These are phyloP conservation scores for Aquilaria yunnanensis DNA, from an alignment of 345 rosid species.

Conservation along the genomic window DNA sequence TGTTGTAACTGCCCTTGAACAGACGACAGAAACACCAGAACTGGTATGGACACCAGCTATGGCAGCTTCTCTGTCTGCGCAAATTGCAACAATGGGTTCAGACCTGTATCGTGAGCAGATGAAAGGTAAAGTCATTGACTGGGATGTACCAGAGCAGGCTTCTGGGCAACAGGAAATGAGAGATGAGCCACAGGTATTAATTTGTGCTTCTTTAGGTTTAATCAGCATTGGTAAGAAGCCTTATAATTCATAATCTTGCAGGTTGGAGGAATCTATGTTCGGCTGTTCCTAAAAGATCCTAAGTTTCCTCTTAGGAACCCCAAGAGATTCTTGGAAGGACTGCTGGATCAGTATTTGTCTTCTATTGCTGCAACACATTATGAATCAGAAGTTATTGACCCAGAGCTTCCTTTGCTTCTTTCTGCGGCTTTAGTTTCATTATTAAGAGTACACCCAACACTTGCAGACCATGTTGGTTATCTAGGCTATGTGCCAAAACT, in stretches of 20 bases:
- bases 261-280: constrained; percentile 96
- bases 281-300: constrained; percentile 95
- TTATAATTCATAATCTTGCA: constrained; percentile 30
- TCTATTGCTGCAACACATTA: constrained; percentile 94
- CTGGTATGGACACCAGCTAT: constrained; percentile 99
- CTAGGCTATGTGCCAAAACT: constrained; percentile 99
- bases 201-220: constrained; percentile 6
- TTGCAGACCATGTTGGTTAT: constrained; percentile 95
- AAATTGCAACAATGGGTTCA: constrained; percentile 91
- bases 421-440: constrained; percentile 98
- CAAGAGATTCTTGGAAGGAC: constrained; percentile 94
- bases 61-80: constrained; percentile 97
- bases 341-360: constrained; percentile 87
- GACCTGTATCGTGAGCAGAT: constrained; percentile 87
- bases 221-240: constrained; percentile 2
- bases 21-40: constrained; percentile 94
- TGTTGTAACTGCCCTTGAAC: constrained; percentile 85
- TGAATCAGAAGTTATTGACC: constrained; percentile 68
- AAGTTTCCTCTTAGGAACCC: constrained; percentile 97
- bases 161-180: constrained; percentile 87
- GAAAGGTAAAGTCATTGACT: constrained; percentile 88
- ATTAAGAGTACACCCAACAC: constrained; percentile 96
- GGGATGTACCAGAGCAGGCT: constrained; percentile 98
- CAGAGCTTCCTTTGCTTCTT: constrained; percentile 91
- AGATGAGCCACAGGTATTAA: constrained; percentile 84